A percentile compares a stretch with the other conserved stretches of the same genome.
Conservation (phyloP, 2,329 filamentous ascomycete genomes). For the Septoria petroselini region DNA sequence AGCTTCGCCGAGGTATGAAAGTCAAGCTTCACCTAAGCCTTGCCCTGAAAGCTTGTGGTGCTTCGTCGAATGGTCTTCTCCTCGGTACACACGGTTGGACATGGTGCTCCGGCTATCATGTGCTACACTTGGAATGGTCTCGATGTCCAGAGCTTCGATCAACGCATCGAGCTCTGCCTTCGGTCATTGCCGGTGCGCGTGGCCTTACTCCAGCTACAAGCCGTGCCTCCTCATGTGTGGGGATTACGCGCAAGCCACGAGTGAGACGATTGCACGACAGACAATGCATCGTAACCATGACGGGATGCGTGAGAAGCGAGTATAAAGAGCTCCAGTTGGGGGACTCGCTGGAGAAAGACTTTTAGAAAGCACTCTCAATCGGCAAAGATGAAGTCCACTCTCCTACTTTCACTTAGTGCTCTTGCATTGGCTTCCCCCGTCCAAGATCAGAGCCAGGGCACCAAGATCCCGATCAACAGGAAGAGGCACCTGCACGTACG, state of each 20-base stretch:
- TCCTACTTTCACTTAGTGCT: slow-evolving; percentile 20
- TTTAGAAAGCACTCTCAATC: too few species aligned
- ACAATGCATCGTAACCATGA: background rate
- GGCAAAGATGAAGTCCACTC: slow-evolving; percentile 20
- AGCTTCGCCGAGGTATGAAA: background rate
- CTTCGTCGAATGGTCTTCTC: slow-evolving; percentile 6
- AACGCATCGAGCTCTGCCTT: background rate
- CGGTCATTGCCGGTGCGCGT: background rate
- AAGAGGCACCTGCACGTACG: slow-evolving; percentile 15
- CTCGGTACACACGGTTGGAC: background rate
- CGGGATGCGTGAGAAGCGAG: background rate
- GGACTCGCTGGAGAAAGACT: too few species aligned
- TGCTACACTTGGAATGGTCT: background rate
- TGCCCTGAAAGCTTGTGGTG: slow-evolving; percentile 1
- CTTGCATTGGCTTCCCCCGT: slow-evolving; percentile 26
- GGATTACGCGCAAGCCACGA: background rate
- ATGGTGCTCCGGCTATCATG: background rate
- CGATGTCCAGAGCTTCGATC: background rate
- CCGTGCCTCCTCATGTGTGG: background rate
- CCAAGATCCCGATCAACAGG: slow-evolving; percentile 12
- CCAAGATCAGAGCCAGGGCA: slow-evolving; percentile 13
- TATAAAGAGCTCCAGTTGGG: background rate
- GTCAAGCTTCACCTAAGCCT: slow-evolving; percentile 2
- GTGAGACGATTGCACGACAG: background rate
- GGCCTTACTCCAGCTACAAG: background rate